Conservation (phyloP, 2,329 filamentous ascomycete species). For the Penicillium janthinellum region DNA sequence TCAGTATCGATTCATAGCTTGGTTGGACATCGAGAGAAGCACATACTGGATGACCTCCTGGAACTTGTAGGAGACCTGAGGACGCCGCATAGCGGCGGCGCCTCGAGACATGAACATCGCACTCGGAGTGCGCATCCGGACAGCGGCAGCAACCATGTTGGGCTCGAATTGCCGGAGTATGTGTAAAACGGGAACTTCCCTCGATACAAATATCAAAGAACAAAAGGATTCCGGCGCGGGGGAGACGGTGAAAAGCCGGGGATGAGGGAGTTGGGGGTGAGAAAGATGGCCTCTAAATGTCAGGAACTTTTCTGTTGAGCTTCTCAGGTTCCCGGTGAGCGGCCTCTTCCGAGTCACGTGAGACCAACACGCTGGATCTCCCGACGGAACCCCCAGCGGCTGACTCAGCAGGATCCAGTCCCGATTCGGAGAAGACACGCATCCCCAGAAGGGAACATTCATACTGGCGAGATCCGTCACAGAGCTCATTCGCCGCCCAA, state of each 20-base stretch:
- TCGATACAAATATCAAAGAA: slow-evolving; percentile 24
- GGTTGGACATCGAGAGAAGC: slow-evolving; percentile 4
- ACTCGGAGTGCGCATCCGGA: slow-evolving; percentile 49
- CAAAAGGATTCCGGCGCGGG: slow-evolving; percentile 19
- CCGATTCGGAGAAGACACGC: slow-evolving; percentile 36
- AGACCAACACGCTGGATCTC: slow-evolving; percentile 10
- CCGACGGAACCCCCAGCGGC: not conserved
- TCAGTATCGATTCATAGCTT: slow-evolving; percentile 23
- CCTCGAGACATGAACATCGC: slow-evolving; percentile 47
- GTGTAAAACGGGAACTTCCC: slow-evolving; percentile 25
- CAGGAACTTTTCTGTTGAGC: slow-evolving; percentile 48
- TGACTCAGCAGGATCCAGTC: slow-evolving; percentile 23
- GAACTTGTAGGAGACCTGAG: slow-evolving; percentile 48
- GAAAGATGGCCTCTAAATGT: slow-evolving; percentile 30
- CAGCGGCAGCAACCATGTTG: slow-evolving; percentile 58
- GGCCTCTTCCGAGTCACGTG: slow-evolving; percentile 36
- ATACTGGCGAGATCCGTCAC: not conserved
- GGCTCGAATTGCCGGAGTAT: slow-evolving; percentile 31
- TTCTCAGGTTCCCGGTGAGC: slow-evolving; percentile 39
- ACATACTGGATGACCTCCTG: slow-evolving; percentile 46
- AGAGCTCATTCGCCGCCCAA: slow-evolving; percentile 4
- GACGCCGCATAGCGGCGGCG: slow-evolving; percentile 48
- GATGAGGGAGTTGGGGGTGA: slow-evolving; percentile 32
- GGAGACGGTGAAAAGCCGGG: slow-evolving; percentile 25
- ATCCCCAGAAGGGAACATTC: slow-evolving; percentile 17